Conservation (phyloP, 2,329 filamentous ascomycete species). For the Scedosporium boydii region DNA sequence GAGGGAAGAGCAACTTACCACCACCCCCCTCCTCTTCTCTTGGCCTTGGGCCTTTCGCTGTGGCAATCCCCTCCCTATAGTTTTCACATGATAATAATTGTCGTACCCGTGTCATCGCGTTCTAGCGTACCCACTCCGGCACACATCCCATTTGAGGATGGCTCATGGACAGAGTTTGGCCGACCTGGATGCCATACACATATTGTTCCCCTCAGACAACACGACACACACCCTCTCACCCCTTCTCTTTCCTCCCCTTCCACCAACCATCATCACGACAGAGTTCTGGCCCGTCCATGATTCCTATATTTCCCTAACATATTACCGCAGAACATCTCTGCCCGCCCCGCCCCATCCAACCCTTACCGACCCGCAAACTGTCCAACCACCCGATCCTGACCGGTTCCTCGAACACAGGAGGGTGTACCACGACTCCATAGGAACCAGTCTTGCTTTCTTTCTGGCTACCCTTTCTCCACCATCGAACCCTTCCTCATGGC, state of each 20-base stretch:
- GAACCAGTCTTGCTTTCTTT: background rate
- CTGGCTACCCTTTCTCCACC: background rate
- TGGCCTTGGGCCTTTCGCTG: background rate
- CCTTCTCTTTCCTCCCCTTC: background rate
- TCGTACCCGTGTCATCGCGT: background rate
- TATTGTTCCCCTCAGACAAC: background rate
- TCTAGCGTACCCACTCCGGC: background rate
- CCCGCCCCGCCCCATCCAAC: background rate
- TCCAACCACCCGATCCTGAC: background rate
- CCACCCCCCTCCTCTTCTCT: background rate
- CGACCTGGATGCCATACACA: background rate
- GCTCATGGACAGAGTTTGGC: background rate
- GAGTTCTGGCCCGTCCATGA: background rate
- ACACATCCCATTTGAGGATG: background rate
- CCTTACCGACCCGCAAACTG: background rate
- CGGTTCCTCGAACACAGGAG: background rate
- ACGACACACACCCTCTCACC: background rate
- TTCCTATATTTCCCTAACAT: conserved; percentile 1
- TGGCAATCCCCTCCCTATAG: background rate
- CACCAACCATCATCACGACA: background rate
- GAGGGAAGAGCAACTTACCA: background rate
- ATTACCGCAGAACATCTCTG: background rate
- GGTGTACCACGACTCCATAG: background rate
- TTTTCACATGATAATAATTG: background rate
- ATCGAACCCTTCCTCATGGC: background rate